phyloP scores from a whole-genome alignment of 495 filamentous ascomycete genomes.

The Lophium mytilinum region DNA sequence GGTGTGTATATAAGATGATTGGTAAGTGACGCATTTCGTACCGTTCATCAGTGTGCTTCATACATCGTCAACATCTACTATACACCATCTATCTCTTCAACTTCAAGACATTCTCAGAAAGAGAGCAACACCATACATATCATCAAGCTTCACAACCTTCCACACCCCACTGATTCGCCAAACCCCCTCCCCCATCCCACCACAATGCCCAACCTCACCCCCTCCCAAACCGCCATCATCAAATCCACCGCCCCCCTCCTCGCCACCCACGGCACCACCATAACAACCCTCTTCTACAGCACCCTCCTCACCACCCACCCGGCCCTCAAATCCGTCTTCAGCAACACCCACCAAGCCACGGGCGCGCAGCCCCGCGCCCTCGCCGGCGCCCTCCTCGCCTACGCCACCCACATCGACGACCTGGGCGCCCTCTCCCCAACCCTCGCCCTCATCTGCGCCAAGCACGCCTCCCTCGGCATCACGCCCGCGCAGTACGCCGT shows the following conservation, averaged over 20 bases:
- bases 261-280: constrained; percentile 54
- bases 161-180: no score
- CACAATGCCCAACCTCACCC: constrained; percentile 25
- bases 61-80: no score
- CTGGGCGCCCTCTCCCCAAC: constrained; percentile 50
- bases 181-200: not conserved
- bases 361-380: constrained; percentile 59
- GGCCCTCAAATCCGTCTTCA: constrained; percentile 58
- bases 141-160: no score
- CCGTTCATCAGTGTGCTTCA: no score
- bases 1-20: no score
- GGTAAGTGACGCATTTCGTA: no score
- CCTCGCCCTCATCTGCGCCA: constrained; percentile 67
- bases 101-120: no score
- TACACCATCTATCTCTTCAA: no score
- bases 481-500: constrained; percentile 58
- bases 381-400: constrained; percentile 58
- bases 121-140: no score
- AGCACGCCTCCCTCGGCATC: constrained; percentile 66
- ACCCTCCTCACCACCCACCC: constrained; percentile 57
- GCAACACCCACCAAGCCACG: constrained; percentile 53
- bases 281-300: constrained; percentile 61
- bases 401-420: constrained; percentile 65
- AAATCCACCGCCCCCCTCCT: constrained; percentile 57
- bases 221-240: constrained; percentile 39